phyloP scores from a whole-genome alignment of 805 yeast species.

The Sungouiella blattae region DNA sequence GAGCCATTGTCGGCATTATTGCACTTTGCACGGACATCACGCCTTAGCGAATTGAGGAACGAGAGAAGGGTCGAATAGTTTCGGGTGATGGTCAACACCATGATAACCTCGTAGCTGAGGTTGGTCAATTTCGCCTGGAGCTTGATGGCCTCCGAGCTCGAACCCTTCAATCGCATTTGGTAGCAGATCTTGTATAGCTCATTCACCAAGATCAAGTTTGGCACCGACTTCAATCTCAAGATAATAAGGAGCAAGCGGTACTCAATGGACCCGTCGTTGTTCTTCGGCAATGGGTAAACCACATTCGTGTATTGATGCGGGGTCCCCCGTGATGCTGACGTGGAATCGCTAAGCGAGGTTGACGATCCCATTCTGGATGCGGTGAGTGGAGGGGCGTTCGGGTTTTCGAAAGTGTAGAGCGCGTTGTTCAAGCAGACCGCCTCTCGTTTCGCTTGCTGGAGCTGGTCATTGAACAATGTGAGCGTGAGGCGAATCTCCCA shows the following conservation, averaged over 20 bases:
- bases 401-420: slow-evolving; percentile 30
- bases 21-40: slow-evolving; percentile 12
- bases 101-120: slow-evolving; percentile 31
- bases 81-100: slow-evolving; percentile 27
- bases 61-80: slow-evolving; percentile 25
- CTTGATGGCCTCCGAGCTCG: slow-evolving; percentile 19
- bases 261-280: slow-evolving; percentile 26
- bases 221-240: slow-evolving; percentile 40
- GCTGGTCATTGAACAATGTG: slow-evolving; percentile 27
- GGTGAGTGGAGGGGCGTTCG: slow-evolving; percentile 1
- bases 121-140: slow-evolving; percentile 22
- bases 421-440: slow-evolving; percentile 35
- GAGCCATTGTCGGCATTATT: background rate
- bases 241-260: slow-evolving; percentile 29
- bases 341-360: background rate
- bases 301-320: too few species aligned
- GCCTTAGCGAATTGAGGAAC: slow-evolving; percentile 21
- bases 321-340: too few species aligned
- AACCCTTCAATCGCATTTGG: slow-evolving; percentile 27
- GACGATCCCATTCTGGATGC: background rate
- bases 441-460: slow-evolving; percentile 31
- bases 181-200: slow-evolving; percentile 43
- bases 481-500: slow-evolving; percentile 38
- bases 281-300: slow-evolving; percentile 36
- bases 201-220: slow-evolving; percentile 40